Evolutionary conservation across 2,329 filamentous ascomycete genomes (phyloP), one percentile per base, ranked within the genome.

Genomic region (Colletotrichum kahawae): DNA sequence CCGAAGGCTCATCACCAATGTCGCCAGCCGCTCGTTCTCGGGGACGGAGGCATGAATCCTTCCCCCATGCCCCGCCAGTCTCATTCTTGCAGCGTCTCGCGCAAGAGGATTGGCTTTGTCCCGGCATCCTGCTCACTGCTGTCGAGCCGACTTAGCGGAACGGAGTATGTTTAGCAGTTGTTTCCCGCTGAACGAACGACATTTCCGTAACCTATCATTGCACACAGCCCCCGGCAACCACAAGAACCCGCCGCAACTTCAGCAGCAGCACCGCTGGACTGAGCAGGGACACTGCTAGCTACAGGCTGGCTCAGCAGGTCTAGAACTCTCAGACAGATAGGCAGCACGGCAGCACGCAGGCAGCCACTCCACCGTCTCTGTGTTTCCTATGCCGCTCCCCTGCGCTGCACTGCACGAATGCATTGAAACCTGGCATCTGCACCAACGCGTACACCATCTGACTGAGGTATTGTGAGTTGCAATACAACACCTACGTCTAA

Each of bases 361-460:
- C 27, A 66, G 64, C 36, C 21, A 57, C n/a, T 24, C 27, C 24
- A 31, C 36, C 21, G 36, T 29, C 31, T 48, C 51, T 29, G 34
- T 27, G 62, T 67, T 67, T 59, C 62, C 62, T 67, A 43, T 48
- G 33, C 51, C n/a, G 62, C 43, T 36, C 27, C 29, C 33, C 70
- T 24, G 18, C 21, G 12, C 21, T 43, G 24, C 38, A 38, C 36
- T 48, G 62, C 29, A 51, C 38, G 62, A 67, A 62, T 62, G 63
- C 72, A 63, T 63, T 67, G 68, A 67, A 74, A 75, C 63, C 69
- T 72, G 33, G 43, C 72, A 67, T 71, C 38, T 48, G 68, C 69
- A 56, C 69, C 33, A 43, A 54, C 48, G 27, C 51, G 36, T 51
- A 65, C 66, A 66, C 67, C 67, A 72, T 67, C 69, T 57, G 63